A percentile compares a stretch with the other conserved stretches of the same genome.
These are phyloP conservation scores for Infundibulicybe gibba DNA, from an alignment of 768 basidiomycete species.

Conservation along the genomic window DNA sequence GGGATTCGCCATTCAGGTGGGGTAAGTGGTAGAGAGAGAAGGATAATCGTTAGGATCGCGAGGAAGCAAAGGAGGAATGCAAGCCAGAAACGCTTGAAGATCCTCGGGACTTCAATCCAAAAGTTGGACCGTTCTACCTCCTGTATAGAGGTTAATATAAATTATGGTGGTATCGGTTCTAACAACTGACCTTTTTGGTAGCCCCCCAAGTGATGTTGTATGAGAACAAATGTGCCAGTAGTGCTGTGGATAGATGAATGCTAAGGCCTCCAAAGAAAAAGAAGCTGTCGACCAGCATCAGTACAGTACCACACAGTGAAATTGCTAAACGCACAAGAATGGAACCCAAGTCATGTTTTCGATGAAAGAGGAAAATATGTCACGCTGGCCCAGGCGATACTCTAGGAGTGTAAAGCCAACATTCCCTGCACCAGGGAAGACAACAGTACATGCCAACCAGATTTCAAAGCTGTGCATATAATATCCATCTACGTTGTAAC, in stretches of 20 bases:
- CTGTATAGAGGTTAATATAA: constrained; percentile 28
- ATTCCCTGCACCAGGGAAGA: constrained; percentile 69
- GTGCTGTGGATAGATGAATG: constrained; percentile 61
- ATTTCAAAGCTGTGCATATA: constrained; percentile 74
- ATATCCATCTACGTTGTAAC: constrained; percentile 61
- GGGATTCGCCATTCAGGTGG: constrained; percentile 64
- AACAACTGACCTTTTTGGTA: constrained; percentile 52
- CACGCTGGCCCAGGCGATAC: constrained; percentile 60
- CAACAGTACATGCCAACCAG: constrained; percentile 68
- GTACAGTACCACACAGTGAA: too few relatives aligned
- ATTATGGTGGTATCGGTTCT: background rate
- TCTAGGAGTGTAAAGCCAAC: constrained; percentile 65
- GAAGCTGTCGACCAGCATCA: constrained; percentile 38
- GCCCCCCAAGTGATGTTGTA: constrained; percentile 80
- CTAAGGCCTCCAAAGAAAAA: constrained; percentile 79
- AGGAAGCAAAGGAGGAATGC: constrained; percentile 55
- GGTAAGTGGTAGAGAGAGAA: constrained; percentile 52
- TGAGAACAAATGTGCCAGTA: constrained; percentile 69
- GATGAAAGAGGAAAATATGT: constrained; percentile 42
- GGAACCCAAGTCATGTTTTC: constrained; percentile 66
- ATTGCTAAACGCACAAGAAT: constrained; percentile 76
- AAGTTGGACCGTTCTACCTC: constrained; percentile 88
- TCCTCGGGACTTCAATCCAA: constrained; percentile 85
- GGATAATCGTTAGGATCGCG: constrained; percentile 47
- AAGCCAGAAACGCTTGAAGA: constrained; percentile 75